A percentile compares a stretch with the other conserved stretches of the same genome.
Conservation (phyloP, 2,329 filamentous ascomycete species). For the Fusarium setosum region DNA sequence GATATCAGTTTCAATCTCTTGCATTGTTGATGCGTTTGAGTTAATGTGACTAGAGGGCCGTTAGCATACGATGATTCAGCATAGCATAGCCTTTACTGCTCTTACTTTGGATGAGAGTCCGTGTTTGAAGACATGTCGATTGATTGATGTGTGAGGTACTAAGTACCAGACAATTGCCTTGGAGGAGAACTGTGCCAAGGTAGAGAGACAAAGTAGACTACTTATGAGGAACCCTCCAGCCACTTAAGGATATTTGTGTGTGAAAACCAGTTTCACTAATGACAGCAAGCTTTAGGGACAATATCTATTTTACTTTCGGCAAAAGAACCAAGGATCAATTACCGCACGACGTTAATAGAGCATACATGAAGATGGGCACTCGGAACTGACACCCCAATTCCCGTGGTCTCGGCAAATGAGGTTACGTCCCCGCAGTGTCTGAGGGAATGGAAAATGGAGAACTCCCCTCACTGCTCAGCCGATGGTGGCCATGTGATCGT, state of each 20-base stretch:
- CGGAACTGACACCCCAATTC: not conserved
- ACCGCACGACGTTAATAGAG: too few relatives aligned
- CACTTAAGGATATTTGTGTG: too few relatives aligned
- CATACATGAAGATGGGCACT: too few relatives aligned
- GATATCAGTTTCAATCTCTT: slow-evolving; percentile 16
- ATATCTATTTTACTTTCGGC: too few relatives aligned
- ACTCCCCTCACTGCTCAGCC: not conserved
- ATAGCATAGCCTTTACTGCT: not conserved
- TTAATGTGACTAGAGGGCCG: not conserved
- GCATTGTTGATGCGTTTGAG: not conserved
- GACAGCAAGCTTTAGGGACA: too few relatives aligned
- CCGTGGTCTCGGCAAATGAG: not conserved
- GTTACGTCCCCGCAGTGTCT: not conserved
- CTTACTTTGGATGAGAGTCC: not conserved
- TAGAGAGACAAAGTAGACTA: too few relatives aligned
- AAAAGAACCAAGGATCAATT: too few relatives aligned
- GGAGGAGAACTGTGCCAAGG: too few relatives aligned
- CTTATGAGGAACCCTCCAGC: too few relatives aligned
- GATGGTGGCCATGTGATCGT: not conserved
- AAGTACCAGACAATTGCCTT: too few relatives aligned
- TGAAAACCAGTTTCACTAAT: too few relatives aligned
- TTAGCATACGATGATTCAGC: not conserved
- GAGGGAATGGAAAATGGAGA: not conserved
- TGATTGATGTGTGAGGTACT: not conserved
- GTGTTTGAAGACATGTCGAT: not conserved